Percentiles rank a stretch among this genome's conserved stretches.
Conservation (phyloP, 805 yeast genomes). For the Saccharomycopsis selenospora region DNA sequence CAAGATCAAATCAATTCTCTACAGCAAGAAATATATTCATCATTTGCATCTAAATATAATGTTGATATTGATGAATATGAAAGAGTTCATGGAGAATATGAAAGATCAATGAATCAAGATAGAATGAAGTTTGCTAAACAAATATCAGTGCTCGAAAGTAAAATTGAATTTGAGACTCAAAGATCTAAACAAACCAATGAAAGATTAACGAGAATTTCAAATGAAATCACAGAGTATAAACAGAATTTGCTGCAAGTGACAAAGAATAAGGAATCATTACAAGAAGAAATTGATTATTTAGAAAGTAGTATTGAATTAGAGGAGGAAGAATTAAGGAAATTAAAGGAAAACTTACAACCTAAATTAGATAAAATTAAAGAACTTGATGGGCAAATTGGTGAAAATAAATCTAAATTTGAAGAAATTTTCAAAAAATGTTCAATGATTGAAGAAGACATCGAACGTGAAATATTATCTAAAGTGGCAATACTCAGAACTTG, state of each 20-base stretch:
- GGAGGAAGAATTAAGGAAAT: slow-evolving; percentile 30
- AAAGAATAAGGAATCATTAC: slow-evolving; percentile 29
- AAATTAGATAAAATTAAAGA: slow-evolving; percentile 30
- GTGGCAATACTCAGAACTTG: slow-evolving; percentile 58
- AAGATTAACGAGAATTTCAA: slow-evolving; percentile 39
- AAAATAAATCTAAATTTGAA: slow-evolving; percentile 27
- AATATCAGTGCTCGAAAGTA: slow-evolving; percentile 51
- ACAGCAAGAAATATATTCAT: slow-evolving; percentile 40
- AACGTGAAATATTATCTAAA: slow-evolving; percentile 48
- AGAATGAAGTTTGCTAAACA: slow-evolving; percentile 55
- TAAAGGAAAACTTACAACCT: slow-evolving; percentile 29
- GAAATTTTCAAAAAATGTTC: slow-evolving; percentile 31
- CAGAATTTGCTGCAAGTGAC: slow-evolving; percentile 28
- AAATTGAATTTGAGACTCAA: slow-evolving; percentile 57
- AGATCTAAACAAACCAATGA: slow-evolving; percentile 44
- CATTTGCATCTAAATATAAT: slow-evolving; percentile 49
- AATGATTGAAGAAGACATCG: slow-evolving; percentile 44
- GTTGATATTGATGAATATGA: slow-evolving; percentile 67
- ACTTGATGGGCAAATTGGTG: slow-evolving; percentile 45
- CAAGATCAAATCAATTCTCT: slow-evolving; percentile 30
- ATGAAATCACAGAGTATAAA: slow-evolving; percentile 34
- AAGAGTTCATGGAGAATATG: slow-evolving; percentile 49
- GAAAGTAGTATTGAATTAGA: slow-evolving; percentile 37
- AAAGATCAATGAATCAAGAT: slow-evolving; percentile 52
- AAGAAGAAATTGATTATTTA: slow-evolving; percentile 31